phyloP scores from a whole-genome alignment of 1,139 yeast species.

The Blastobotrys buckinghamii region DNA sequence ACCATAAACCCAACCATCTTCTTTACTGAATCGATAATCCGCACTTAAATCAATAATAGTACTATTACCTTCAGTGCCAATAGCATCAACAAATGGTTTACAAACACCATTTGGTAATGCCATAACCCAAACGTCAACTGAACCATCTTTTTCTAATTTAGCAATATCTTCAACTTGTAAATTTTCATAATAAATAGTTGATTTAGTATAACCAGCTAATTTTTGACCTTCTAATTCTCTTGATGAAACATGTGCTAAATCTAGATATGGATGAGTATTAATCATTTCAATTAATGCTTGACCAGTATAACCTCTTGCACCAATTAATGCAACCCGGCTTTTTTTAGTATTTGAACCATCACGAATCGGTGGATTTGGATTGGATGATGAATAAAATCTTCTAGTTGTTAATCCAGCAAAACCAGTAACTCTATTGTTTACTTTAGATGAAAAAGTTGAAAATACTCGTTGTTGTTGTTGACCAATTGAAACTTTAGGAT shows the following conservation, averaged over 20 bases:
- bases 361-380: conserved; percentile 69
- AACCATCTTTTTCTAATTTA: conserved; percentile 64
- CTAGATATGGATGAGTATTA: conserved; percentile 81
- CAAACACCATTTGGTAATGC: conserved; percentile 98
- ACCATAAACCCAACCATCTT: conserved; percentile 84
- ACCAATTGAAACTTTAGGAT: conserved; percentile 8
- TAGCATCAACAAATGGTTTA: conserved; percentile 93
- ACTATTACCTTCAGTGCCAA: conserved; percentile 48
- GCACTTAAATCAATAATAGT: conserved; percentile 91
- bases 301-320: conserved; percentile 98
- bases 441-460: conserved; percentile 28
- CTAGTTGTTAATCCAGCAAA: conserved; percentile 9
- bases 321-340: conserved; percentile 83
- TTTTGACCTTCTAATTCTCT: conserved; percentile 89
- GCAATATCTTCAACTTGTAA: conserved; percentile 82
- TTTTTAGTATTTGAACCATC: conserved; percentile 56
- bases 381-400: conserved; percentile 25
- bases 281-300: conserved; percentile 84
- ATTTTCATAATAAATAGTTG: conserved; percentile 73
- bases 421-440: conserved; percentile 2
- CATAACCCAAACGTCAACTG: conserved; percentile 97
- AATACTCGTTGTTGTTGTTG: conserved; percentile 27
- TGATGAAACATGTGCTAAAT: conserved; percentile 87
- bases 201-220: conserved; percentile 80
- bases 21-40: conserved; percentile 81